Base-by-base conservation (phyloP, 2,329 filamentous ascomycete genomes). In the Colletotrichum karsti region DNA sequence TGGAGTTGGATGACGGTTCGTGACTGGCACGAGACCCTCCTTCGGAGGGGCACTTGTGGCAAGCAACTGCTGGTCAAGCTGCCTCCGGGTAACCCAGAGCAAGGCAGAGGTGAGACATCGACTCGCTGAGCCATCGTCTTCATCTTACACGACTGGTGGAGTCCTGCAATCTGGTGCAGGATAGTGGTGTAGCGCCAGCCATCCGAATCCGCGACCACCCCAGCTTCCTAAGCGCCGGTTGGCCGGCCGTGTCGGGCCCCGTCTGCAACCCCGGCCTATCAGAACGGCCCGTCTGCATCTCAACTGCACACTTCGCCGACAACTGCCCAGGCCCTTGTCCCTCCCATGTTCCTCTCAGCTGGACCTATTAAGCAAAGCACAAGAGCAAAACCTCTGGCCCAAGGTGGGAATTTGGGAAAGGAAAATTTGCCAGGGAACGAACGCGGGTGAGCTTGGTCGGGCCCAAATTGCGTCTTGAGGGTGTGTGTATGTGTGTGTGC, bases 161-260 rank as follows among this genome's bases (percentile, higher is more conserved):
- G 42, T 75, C 66, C 72, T 74, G 73, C 74, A 77, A 77, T 78
- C 74, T 78, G 77, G 77, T 80, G 74, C 74, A 77, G 76, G 77
- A 73, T 78, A 77, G 76, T 79, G 79, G 69, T 77, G 77, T 78
- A 80, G 79, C 77, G 79, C 80, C 79, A 81, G 76, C 81, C 79
- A 80, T 79, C 79, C 79, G 77, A 78, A 77, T 79, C 76, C 76
- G 75, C 76, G 70, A 67, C 71, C 69, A 76, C 79, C 81, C 81
- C 75, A 73, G 79, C 74, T 78, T 77, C 74, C 77, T 83, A 84
- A 83, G 82, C 82, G 82, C 82, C 82, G 77, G 83, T 79, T 84
- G 82, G 82, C 73, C 77, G 76, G 76, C 76, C 53, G 60, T 58
- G 60, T 58, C 51, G 64, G 64, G 60, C 46, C 64, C 75, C 74